Conservation (phyloP, 148 eudicot genomes). For the Talinum fruticosum region DNA sequence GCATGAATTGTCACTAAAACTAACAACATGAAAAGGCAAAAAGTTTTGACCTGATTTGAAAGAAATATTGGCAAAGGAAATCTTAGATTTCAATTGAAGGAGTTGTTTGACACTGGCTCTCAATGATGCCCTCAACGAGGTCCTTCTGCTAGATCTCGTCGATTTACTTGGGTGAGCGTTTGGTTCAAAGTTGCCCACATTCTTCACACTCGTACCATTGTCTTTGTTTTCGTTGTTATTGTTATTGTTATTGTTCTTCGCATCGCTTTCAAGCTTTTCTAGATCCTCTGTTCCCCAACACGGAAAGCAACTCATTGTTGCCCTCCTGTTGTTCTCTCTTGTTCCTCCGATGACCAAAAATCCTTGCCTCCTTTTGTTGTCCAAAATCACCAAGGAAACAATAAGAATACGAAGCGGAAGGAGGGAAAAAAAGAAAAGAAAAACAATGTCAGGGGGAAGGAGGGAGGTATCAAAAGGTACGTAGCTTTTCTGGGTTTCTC, state of each 20-base stretch:
- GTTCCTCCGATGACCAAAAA: background rate
- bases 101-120: slow-evolving; percentile 49
- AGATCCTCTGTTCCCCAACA: slow-evolving; percentile 20
- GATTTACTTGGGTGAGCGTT: slow-evolving; percentile 8
- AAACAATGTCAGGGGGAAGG: background rate
- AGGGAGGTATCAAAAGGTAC: slow-evolving; percentile 8
- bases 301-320: slow-evolving; percentile 30
- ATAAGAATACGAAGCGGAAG: too few relatives aligned
- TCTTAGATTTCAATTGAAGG: slow-evolving; percentile 23
- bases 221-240: slow-evolving; percentile 5
- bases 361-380: background rate
- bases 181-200: background rate
- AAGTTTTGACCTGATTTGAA: slow-evolving; percentile 53
- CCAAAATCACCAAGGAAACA: background rate
- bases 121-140: slow-evolving; percentile 26
- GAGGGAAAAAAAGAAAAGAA: too few relatives aligned
- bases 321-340: slow-evolving; percentile 13
- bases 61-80: slow-evolving; percentile 67
- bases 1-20: too few relatives aligned
- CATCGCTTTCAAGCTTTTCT: background rate
- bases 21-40: too few relatives aligned
- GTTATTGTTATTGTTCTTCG: too few relatives aligned
- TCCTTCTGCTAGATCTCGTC: background rate
- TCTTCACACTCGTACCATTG: background rate
- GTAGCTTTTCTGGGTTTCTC: slow-evolving; percentile 17